Percentiles rank a stretch among this genome's conserved stretches.
These are phyloP conservation scores for Holtermanniella nyarrowii DNA, from an alignment of 768 basidiomycete species.

Conservation along the genomic window DNA sequence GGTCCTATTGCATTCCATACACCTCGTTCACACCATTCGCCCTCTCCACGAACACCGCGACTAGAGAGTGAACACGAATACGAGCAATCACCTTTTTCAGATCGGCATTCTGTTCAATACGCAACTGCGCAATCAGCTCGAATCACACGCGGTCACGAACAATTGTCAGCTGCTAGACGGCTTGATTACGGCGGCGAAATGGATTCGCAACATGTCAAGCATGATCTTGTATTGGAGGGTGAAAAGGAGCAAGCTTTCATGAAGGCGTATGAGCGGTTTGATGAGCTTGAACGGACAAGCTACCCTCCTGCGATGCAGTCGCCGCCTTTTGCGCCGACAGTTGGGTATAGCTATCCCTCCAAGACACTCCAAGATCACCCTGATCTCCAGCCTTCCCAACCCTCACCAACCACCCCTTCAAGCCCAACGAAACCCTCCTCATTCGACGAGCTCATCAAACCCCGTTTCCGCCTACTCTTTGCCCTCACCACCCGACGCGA, in stretches of 20 bases:
- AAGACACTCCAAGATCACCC: not conserved
- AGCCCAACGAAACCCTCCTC: not conserved
- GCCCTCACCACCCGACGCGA: slow-evolving; percentile 54
- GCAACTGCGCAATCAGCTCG: too few relatives aligned
- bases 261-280: not conserved
- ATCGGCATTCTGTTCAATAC: not conserved
- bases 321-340: not conserved
- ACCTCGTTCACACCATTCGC: too few relatives aligned
- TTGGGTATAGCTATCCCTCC: not conserved
- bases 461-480: slow-evolving; percentile 58
- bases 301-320: not conserved
- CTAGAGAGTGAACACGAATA: not conserved
- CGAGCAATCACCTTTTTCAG: not conserved
- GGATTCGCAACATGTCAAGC: too few relatives aligned
- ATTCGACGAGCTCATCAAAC: slow-evolving; percentile 25
- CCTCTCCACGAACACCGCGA: not conserved
- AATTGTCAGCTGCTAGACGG: too few relatives aligned
- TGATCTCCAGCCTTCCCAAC: not conserved
- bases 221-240: not conserved
- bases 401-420: not conserved
- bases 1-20: too few relatives aligned
- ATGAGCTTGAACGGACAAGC: not conserved
- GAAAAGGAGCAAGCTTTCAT: not conserved
- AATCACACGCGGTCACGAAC: too few relatives aligned
- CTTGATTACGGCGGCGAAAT: too few relatives aligned